Evolutionary conservation across 2,329 filamentous ascomycete genomes (phyloP).

Genomic region (Colletotrichum orchidophilum): DNA sequence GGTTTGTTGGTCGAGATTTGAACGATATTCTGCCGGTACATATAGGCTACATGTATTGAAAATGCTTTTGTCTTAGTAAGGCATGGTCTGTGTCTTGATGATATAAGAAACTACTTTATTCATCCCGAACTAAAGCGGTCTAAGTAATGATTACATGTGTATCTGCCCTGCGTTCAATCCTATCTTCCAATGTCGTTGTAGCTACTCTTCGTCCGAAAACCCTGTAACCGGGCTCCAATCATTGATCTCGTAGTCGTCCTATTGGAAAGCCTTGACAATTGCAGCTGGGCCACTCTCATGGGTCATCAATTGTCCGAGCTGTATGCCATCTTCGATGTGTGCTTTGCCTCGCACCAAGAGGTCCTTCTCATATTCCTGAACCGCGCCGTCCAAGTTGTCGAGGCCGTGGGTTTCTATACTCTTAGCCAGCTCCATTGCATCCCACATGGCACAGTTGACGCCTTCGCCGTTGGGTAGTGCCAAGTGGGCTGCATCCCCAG

Average conservation of each 20-base stretch:
- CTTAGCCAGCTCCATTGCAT: slow-evolving; percentile 50
- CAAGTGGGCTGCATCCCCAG: slow-evolving; percentile 60
- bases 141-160: no score
- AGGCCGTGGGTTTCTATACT: neutral
- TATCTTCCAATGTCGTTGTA: no score
- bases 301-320: neutral
- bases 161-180: no score
- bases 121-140: no score
- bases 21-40: no score
- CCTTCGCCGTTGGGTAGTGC: slow-evolving; percentile 57
- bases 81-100: no score
- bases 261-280: neutral
- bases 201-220: no score
- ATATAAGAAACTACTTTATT: no score
- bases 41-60: no score
- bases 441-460: slow-evolving; percentile 57
- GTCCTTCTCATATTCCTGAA: neutral
- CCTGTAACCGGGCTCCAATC: no score
- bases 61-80: no score
- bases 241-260: neutral
- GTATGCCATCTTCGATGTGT: neutral
- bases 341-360: neutral
- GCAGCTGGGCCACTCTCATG: neutral
- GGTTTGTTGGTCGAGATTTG: no score
- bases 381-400: neutral